A percentile compares a stretch with the other conserved stretches of the same genome.
These are phyloP conservation scores for Aquanectria penicillioides DNA, from an alignment of 2,329 filamentous ascomycete genomes.

Conservation along the genomic window DNA sequence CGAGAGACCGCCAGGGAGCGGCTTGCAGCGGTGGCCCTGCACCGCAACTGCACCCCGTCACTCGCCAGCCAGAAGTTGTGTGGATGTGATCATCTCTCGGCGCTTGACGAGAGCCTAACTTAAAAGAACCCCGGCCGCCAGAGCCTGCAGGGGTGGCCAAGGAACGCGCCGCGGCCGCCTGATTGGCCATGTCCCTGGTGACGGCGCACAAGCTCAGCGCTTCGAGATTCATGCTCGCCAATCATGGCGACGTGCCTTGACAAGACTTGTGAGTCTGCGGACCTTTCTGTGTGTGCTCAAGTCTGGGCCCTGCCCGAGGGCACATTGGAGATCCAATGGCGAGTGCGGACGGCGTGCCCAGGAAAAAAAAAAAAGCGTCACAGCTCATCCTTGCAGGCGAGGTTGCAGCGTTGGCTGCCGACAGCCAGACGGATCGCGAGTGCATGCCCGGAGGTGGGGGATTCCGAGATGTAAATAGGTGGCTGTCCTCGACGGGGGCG, in stretches of 20 bases:
- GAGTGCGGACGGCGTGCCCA: slow-evolving; percentile 18
- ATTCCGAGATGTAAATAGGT: slow-evolving; percentile 37
- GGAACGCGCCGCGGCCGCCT: slow-evolving; percentile 11
- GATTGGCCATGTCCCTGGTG: slow-evolving; percentile 42
- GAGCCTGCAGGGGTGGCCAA: slow-evolving; percentile 13
- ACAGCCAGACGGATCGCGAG: slow-evolving; percentile 14
- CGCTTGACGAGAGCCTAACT: slow-evolving; percentile 34
- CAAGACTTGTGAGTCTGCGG: slow-evolving; percentile 20
- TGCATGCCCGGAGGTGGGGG: slow-evolving; percentile 29
- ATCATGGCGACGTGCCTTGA: slow-evolving; percentile 35
- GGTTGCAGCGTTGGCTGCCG: slow-evolving; percentile 26
- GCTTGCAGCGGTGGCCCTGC: slow-evolving; percentile 30
- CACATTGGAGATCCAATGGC: slow-evolving; percentile 32
- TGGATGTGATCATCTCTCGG: slow-evolving; percentile 20
- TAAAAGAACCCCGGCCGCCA: slow-evolving; percentile 17
- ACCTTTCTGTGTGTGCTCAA: slow-evolving; percentile 24
- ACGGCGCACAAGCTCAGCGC: slow-evolving; percentile 40
- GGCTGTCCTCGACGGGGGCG: slow-evolving; percentile 28
- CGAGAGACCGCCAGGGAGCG: slow-evolving; percentile 20
- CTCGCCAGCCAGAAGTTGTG: no score
- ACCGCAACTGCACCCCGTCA: slow-evolving; percentile 28
- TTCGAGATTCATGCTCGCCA: slow-evolving; percentile 41
- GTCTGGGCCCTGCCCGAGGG: slow-evolving; percentile 27
- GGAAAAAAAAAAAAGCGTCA: slow-evolving; percentile 7
- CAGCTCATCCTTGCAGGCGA: slow-evolving; percentile 25